Evolutionary conservation across 257 asterid species (phyloP).

Genomic region (Anisodus tanguticus): DNA sequence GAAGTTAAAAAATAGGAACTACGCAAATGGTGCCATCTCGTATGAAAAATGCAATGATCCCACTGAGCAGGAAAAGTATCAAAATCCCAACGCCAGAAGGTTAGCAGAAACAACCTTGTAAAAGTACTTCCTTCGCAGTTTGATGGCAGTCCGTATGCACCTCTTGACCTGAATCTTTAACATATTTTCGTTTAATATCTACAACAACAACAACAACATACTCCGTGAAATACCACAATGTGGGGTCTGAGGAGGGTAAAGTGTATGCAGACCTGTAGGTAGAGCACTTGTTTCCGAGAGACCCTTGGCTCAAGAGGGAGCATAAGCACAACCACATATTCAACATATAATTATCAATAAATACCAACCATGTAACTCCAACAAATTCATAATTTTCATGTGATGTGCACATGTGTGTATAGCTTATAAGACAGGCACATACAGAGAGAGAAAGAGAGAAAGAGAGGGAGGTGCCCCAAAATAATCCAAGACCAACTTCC

Average conservation of each 20-base stretch:
- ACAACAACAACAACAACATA: too few species aligned
- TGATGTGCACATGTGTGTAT: background rate
- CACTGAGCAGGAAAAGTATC: background rate
- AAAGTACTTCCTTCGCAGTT: slow-evolving; percentile 86
- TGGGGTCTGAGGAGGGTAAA: too few species aligned
- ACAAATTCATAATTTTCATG: slow-evolving; percentile 27
- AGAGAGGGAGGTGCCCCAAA: background rate
- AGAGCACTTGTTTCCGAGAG: too few species aligned
- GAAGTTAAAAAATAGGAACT: background rate
- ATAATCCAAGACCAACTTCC: slow-evolving; percentile 19
- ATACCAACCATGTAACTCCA: slow-evolving; percentile 5
- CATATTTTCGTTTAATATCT: slow-evolving; percentile 86
- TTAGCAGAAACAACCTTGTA: slow-evolving; percentile 61
- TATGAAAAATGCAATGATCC: background rate
- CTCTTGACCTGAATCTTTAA: slow-evolving; percentile 86
- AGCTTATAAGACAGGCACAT: background rate
- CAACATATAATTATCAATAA: slow-evolving; percentile 27
- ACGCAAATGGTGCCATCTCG: background rate
- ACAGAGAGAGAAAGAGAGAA: too few species aligned
- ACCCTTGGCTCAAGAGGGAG: slow-evolving; percentile 27
- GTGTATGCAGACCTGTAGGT: too few species aligned
- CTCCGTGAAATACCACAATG: too few species aligned
- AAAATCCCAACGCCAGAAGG: slow-evolving; percentile 29
- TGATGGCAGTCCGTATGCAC: slow-evolving; percentile 86
- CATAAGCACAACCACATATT: slow-evolving; percentile 25